Base-by-base conservation (phyloP, 2,329 filamentous ascomycete genomes). In the Botrytis elliptica region DNA sequence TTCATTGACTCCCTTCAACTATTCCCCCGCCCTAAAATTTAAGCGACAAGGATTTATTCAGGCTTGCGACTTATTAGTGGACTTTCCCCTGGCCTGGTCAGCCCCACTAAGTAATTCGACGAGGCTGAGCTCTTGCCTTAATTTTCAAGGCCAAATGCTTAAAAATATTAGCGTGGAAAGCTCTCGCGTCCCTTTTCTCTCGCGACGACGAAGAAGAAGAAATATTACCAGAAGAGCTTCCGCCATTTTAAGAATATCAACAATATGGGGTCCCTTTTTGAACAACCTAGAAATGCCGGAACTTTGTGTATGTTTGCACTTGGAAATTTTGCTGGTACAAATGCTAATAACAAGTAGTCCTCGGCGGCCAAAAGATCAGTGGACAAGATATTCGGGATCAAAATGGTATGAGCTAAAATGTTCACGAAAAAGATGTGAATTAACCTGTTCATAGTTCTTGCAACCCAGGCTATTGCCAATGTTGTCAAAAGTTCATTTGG, bases 401-500 rank as follows among this genome's bases (percentile, higher is more conserved):
- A 85, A 98, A 98, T 87, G 92, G 93, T 93, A 85, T 82, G 86
- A 74, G 77, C 75, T 72, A 76, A 77, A 55, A 66, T 67, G 60
- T 66, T 67, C 57, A 62, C 62, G 65, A 25, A n/a, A 55, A 74
- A 52, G 12, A 38, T 68, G 71, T 74, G 69, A 71, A 68, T 76
- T 79, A 42, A 79, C 36, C 25, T 52, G 20, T 49, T 8, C 60
- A 42, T 81, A 95, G 96, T 98, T 67, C 90, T 94, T 79, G 96
- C 96, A 78, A 98, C 96, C 64, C 94, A 98, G 83, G 94, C 95
- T 74, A 98, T 99, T 81, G 92, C 96, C 80, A 99, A 98, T 90
- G 95, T 99, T 75, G 94, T 99, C 84, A 98, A 97, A 87, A 97
- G 93, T 84, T 99, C 96, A 25, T 99, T 99, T 82, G 96, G 96